Base-by-base conservation (phyloP, 2,329 filamentous ascomycete species). In the Pyrenophora teres region DNA sequence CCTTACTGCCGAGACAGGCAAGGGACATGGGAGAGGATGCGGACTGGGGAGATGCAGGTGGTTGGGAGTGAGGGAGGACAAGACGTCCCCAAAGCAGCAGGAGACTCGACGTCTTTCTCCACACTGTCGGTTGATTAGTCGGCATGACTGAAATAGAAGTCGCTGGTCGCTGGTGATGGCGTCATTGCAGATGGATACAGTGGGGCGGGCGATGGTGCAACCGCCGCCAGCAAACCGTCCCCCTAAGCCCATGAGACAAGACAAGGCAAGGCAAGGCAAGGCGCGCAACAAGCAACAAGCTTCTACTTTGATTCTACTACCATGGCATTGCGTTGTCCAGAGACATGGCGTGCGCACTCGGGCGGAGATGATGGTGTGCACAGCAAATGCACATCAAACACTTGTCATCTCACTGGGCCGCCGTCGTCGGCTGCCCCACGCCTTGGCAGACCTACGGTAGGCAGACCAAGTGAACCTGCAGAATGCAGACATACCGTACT, bases 371-470 rank as follows among this genome's bases (percentile, higher is more conserved):
- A 64, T 45, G 47, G 21, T 35, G 36, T 48, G 55, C 41, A 40
- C 18, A 40, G 50, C 46, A 15, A 55, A 53, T 51, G 54, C 46
- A 57, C 46, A 57, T 63, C 60, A 64, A 64, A 66, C 62, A 38
- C 44, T 41, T 46, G 48, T 64, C 63, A 63, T 66, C 60, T 65
- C 60, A 45, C 49, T 50, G 36, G 15, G 33, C 13, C 32, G 44
- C 40, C 43, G 50, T 47, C 42, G 40, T 43, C 41, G 48, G 37
- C 49, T 62, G 62, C 63, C 62, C 63, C 63, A 64, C 56, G 60
- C 39, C 49, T 63, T 64, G 59, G 58, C 56, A 46, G 43, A 18
- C 38, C 46, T 52, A 3, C 15, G 15, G 15, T 15, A 15, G 15
- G 15, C 15, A 15, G 15, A 15, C 15, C 15, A 52, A 39, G 42